phyloP scores from a whole-genome alignment of 306 rosid species.

The Senna siamea region DNA sequence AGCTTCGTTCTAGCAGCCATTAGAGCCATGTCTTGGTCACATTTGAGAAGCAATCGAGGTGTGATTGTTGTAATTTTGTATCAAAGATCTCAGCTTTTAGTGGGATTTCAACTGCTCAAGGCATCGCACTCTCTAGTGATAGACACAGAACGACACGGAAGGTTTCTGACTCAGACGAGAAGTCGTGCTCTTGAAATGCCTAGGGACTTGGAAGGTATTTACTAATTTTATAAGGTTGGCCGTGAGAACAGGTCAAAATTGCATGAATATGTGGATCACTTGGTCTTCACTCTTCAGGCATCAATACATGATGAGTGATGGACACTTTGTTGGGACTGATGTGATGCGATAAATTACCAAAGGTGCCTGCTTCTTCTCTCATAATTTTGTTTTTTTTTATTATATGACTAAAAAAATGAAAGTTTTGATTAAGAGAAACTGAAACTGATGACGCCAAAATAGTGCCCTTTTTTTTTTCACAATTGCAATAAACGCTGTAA shows the following conservation, averaged over 20 bases:
- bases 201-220: not conserved
- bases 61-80: not conserved
- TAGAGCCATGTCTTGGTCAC: constrained; percentile 57
- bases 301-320: not conserved
- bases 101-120: not conserved
- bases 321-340: no score
- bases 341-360: no score
- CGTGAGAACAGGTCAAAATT: not conserved
- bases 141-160: not conserved
- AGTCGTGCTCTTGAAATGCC: not conserved
- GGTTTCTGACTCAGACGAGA: not conserved
- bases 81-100: not conserved
- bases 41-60: constrained; percentile 35
- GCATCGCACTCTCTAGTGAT: not conserved
- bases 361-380: not conserved
- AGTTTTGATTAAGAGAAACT: no score
- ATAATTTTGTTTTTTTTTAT: no score
- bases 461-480: no score
- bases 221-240: not conserved
- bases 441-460: no score
- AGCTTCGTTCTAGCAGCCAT: constrained; percentile 54
- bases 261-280: not conserved
- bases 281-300: not conserved
- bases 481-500: no score
- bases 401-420: no score